Evolutionary conservation across 1,284 basidiomycete genomes (phyloP).

Genomic region (Cystobasidium slooffiae): DNA sequence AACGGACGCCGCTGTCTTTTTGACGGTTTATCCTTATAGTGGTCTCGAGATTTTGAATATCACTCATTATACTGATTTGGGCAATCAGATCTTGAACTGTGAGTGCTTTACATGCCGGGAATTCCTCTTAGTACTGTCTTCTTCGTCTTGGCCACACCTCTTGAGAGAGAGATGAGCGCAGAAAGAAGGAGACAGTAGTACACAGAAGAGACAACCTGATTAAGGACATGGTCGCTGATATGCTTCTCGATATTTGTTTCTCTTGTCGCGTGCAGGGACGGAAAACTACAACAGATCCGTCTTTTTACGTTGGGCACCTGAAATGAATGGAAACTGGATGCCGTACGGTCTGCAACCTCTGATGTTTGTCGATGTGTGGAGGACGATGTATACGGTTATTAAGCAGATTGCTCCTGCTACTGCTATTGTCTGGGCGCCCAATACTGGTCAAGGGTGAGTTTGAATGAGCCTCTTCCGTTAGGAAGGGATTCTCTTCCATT

Average conservation of each 20-base stretch:
- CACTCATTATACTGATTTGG: constrained; percentile 50
- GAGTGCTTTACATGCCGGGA: not conserved
- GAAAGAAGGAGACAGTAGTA: too few species aligned
- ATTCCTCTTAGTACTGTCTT: not conserved
- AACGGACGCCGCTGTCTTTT: constrained; percentile 55
- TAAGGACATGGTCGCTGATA: not conserved
- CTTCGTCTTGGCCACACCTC: too few species aligned
- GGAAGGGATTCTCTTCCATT: not conserved
- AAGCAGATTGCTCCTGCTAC: constrained; percentile 53
- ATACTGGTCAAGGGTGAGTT: constrained; percentile 51
- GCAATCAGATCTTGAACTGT: constrained; percentile 52
- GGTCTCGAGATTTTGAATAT: constrained; percentile 47
- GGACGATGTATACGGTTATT: constrained; percentile 51
- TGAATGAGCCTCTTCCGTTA: not conserved
- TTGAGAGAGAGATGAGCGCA: too few species aligned
- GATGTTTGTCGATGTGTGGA: constrained; percentile 50
- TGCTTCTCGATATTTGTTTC: not conserved
- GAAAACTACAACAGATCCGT: constrained; percentile 51
- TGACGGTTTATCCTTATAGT: constrained; percentile 54
- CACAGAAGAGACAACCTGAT: not conserved
- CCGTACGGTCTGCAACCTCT: constrained; percentile 53
- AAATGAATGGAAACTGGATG: constrained; percentile 56
- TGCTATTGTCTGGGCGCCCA: constrained; percentile 56
- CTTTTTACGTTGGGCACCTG: constrained; percentile 53
- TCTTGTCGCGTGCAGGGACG: constrained; percentile 45